Conservation (phyloP, 306 rosid genomes). For the Crotalaria pallida region DNA sequence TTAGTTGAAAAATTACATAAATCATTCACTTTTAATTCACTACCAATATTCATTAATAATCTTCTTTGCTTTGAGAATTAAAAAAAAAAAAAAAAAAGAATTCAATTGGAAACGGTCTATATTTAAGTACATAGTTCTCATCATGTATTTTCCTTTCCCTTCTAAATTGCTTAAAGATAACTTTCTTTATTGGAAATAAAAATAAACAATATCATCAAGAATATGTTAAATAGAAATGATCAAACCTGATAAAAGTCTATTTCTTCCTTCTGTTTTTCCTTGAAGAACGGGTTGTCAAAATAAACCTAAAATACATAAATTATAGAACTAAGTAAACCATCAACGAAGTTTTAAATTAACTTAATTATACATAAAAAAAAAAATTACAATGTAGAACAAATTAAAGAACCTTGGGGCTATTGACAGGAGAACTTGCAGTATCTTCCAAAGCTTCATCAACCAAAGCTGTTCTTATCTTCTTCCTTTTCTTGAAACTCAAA, state of each 20-base stretch:
- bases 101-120: neutral
- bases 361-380: neutral
- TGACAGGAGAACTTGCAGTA: slow-evolving; percentile 84
- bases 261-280: slow-evolving; percentile 15
- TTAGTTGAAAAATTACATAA: neutral
- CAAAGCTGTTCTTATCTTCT: slow-evolving; percentile 32
- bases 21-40: neutral
- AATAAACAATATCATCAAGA: neutral
- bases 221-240: neutral
- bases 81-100: neutral
- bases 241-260: slow-evolving; percentile 34
- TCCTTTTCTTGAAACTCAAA: slow-evolving; percentile 46
- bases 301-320: slow-evolving; percentile 23
- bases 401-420: slow-evolving; percentile 53
- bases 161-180: neutral
- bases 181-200: neutral
- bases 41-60: neutral
- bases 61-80: neutral
- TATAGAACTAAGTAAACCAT: neutral
- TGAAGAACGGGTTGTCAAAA: slow-evolving; percentile 14
- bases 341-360: neutral
- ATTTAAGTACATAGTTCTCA: neutral
- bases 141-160: neutral
- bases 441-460: slow-evolving; percentile 76
- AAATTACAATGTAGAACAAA: neutral